Evolutionary conservation across 2,329 filamentous ascomycete species (phyloP).

Genomic region (Cladosporium sp.): DNA sequence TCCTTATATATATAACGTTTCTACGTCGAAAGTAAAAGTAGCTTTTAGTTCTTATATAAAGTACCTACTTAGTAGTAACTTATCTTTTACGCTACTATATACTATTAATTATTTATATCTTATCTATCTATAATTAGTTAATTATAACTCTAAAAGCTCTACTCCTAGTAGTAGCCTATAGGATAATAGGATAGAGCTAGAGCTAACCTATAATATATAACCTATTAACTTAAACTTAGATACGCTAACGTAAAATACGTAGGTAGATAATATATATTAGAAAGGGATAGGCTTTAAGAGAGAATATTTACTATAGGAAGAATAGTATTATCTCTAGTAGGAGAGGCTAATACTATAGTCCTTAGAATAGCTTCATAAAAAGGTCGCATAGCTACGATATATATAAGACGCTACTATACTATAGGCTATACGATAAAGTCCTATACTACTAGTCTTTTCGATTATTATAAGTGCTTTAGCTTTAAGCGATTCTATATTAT

Average conservation of each 20-base stretch:
- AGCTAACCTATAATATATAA: neutral
- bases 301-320: neutral
- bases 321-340: neutral
- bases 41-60: neutral
- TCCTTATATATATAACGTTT: neutral
- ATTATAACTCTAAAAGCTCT: neutral
- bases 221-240: neutral
- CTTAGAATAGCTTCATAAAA: too few relatives aligned
- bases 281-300: neutral
- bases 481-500: neutral
- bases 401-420: neutral
- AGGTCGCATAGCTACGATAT: neutral
- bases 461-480: neutral
- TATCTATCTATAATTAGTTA: neutral
- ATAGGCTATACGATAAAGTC: neutral
- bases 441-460: neutral
- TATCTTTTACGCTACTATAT: neutral
- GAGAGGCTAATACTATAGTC: too few relatives aligned
- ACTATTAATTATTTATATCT: neutral
- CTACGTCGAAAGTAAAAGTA: neutral
- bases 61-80: neutral
- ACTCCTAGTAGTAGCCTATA: neutral
- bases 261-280: neutral
- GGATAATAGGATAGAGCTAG: neutral
- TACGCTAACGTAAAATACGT: neutral